Evolutionary conservation across 192 early-diverging fungal species (phyloP).

Genomic region (Mortierella hygrophila): DNA sequence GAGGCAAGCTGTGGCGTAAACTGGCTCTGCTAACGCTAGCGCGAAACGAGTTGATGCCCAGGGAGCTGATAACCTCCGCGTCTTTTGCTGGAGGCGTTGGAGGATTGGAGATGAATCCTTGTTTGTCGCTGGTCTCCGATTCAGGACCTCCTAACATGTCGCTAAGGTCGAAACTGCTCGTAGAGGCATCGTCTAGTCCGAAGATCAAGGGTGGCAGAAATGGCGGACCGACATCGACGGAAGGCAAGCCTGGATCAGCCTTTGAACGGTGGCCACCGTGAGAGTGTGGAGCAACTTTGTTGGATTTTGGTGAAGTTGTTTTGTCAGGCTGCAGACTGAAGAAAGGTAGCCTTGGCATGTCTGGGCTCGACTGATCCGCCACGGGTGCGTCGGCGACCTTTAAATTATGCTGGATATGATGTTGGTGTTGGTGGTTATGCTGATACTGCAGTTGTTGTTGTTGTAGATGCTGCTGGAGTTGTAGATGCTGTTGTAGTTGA

Average conservation of each 20-base stretch:
- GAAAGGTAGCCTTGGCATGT: constrained; percentile 16
- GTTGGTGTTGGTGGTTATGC: not conserved
- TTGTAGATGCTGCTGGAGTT: not conserved
- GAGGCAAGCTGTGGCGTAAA: not conserved
- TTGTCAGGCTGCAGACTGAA: not conserved
- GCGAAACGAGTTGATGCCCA: constrained; percentile 12
- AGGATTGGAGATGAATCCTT: not conserved
- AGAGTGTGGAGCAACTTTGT: not conserved
- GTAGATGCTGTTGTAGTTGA: not conserved
- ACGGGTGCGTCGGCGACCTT: not conserved
- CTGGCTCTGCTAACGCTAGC: constrained; percentile 16
- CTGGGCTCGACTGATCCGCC: not conserved
- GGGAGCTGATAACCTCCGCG: not conserved
- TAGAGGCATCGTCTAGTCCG: constrained; percentile 17
- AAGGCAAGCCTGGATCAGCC: not conserved
- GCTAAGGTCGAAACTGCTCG: constrained; percentile 20
- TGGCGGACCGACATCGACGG: constrained; percentile 15
- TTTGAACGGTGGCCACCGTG: not conserved
- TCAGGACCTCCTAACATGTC: constrained; percentile 19
- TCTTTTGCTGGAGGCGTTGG: constrained; percentile 1
- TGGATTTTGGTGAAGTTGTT: not conserved
- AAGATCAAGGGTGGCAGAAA: constrained; percentile 21
- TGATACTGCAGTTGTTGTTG: not conserved
- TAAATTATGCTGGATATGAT: not conserved
- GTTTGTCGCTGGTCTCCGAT: not conserved